Percentiles rank a stretch among this genome's conserved stretches.
phyloP scores from a whole-genome alignment of 192 early-diverging fungal species.

The Linnemannia exigua region DNA sequence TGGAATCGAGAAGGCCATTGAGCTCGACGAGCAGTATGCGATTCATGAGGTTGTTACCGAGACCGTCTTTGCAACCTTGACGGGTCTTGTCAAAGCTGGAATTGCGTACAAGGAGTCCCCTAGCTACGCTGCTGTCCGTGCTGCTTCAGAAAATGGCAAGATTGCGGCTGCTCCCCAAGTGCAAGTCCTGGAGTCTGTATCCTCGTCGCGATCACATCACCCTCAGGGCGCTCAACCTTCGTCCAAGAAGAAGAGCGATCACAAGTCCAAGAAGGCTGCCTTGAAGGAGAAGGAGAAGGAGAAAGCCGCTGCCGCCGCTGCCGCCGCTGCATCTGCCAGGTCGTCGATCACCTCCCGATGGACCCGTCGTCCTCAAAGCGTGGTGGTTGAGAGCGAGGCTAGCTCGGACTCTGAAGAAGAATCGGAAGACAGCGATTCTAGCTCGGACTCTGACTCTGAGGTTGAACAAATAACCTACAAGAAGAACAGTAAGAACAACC shows the following conservation, averaged over 20 bases:
- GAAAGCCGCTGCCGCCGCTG: neutral
- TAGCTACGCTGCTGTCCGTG: conserved; percentile 47
- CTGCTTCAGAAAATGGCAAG: neutral
- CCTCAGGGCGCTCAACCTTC: conserved; percentile 20
- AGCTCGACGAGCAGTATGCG: conserved; percentile 67
- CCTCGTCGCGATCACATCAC: conserved; percentile 12
- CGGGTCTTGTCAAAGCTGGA: conserved; percentile 64
- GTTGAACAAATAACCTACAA: neutral
- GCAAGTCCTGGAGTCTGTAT: neutral
- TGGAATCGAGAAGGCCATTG: conserved; percentile 64
- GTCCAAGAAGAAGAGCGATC: neutral
- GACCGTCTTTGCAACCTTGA: conserved; percentile 56
- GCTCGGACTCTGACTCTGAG: conserved; percentile 15
- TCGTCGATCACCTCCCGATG: conserved; percentile 9
- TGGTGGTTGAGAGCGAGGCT: conserved; percentile 2
- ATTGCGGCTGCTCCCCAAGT: neutral
- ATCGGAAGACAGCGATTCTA: conserved; percentile 9
- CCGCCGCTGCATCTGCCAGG: neutral
- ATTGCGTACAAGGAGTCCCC: conserved; percentile 65
- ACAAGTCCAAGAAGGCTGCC: neutral
- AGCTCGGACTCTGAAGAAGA: neutral
- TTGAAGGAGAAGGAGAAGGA: conserved; percentile 2
- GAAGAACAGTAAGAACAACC: neutral
- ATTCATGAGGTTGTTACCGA: conserved; percentile 67
- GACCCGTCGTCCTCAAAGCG: conserved; percentile 3